phyloP scores from a whole-genome alignment of 2,329 filamentous ascomycete genomes.

The Drechmeria coniospora region DNA sequence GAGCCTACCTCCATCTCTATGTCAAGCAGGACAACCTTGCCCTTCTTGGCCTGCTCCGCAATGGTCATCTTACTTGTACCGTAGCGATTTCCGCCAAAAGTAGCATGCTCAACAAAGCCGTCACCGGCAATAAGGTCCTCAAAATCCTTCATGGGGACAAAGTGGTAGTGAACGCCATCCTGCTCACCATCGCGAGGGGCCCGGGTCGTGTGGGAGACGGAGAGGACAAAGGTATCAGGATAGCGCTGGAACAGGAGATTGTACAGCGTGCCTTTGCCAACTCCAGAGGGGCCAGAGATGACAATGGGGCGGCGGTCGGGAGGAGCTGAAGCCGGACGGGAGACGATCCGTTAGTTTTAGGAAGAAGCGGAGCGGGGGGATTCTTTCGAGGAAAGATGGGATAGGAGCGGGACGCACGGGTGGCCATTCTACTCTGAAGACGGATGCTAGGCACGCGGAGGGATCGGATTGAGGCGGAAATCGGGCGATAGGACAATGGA shows the following conservation, averaged over 20 bases:
- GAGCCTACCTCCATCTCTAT: slow-evolving; percentile 80
- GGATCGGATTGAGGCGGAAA: not conserved
- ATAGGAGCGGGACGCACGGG: slow-evolving; percentile 4
- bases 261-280: slow-evolving; percentile 69
- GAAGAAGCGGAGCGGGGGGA: too few species aligned
- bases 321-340: too few species aligned
- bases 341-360: too few species aligned
- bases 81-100: slow-evolving; percentile 77
- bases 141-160: slow-evolving; percentile 52
- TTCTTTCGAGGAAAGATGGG: too few species aligned
- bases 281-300: slow-evolving; percentile 63
- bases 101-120: slow-evolving; percentile 74
- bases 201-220: slow-evolving; percentile 67
- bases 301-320: slow-evolving; percentile 48
- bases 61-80: slow-evolving; percentile 73
- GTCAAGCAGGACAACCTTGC: slow-evolving; percentile 68
- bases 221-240: slow-evolving; percentile 35
- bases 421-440: slow-evolving; percentile 8
- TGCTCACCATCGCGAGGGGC: slow-evolving; percentile 58
- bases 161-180: slow-evolving; percentile 71
- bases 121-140: slow-evolving; percentile 47
- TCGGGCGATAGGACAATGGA: slow-evolving; percentile 1
- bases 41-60: slow-evolving; percentile 54
- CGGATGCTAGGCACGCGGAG: not conserved
- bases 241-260: slow-evolving; percentile 48